Conservation (phyloP, 2,329 filamentous ascomycete genomes). For the Elsinoe australis region DNA sequence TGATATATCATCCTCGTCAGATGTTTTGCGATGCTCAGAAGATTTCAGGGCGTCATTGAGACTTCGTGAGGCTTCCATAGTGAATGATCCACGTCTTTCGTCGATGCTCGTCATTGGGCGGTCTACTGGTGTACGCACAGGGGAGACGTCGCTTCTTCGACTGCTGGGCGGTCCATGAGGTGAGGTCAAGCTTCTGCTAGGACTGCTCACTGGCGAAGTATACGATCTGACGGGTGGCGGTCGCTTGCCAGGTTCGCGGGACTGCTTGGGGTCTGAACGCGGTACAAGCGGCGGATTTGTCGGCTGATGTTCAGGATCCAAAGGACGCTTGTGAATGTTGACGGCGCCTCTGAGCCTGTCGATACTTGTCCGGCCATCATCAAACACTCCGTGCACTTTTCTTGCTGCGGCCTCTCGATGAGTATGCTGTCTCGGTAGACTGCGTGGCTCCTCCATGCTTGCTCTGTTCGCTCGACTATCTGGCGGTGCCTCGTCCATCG, state of each 20-base stretch:
- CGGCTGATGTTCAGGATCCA: background rate
- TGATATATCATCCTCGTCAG: background rate
- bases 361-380: constrained; percentile 13
- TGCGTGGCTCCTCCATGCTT: constrained; percentile 4
- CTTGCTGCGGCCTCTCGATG: constrained; percentile 6
- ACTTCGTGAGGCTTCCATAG: background rate
- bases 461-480: constrained; percentile 7
- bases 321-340: constrained; percentile 2
- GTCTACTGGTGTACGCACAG: background rate
- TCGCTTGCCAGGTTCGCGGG: background rate
- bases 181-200: constrained; percentile 11
- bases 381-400: constrained; percentile 11
- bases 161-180: constrained; percentile 35
- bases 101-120: constrained; percentile 8
- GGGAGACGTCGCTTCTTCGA: constrained; percentile 25
- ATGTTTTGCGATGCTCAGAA: background rate
- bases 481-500: constrained; percentile 3
- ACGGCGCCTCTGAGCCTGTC: constrained; percentile 12
- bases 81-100: constrained; percentile 4
- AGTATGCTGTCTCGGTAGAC: background rate
- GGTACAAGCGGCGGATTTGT: background rate
- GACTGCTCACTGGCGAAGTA: constrained; percentile 15
- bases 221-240: background rate
- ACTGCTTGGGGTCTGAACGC: background rate
- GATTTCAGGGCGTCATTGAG: constrained; percentile 6